Base-by-base conservation (phyloP, 805 yeast genomes). In the Candida corydali region DNA sequence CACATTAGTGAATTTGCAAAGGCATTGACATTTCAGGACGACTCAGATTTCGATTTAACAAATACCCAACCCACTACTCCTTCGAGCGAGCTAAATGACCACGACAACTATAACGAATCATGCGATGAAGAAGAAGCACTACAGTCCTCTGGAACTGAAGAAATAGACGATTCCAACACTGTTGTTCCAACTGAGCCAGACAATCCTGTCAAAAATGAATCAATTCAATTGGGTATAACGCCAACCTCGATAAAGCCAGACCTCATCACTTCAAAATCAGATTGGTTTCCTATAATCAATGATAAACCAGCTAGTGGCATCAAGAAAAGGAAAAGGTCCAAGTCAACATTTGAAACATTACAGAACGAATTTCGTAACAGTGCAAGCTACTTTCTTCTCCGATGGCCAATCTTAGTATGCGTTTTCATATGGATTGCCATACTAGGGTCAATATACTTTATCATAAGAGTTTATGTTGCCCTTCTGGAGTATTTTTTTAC, bases 401-500 rank as follows among this genome's bases (percentile, higher is more conserved):
- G 93, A 29, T 83, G 82, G 74, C 94, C 93, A 0, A 55, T 82
- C 3, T 59, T 84, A 37, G 32, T 73, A 0, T 57, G 74, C 12
- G 73, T 79, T 1, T 44, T 73, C 2, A 22, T 61, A 11, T 84
- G 89, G 87, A 63, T 81, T 1, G 25, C 51, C 0, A 40, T 78
- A 3, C 59, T 84, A 9, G 66, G 77, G 17, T 17, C 66, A 0
- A 31, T 72, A 0, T 84, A 84, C 52, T 54, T 75, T 4, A 24
- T 68, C 1, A 68, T 83, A 2, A 59, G 94, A 30, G 46, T 75
- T 3, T 76, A 76, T 46, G 86, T 84, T 22, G 75, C 84, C 1
- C 54, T 78, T 2, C 76, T 74, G 52, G 94, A 84, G 51, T 67
- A 72, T 37, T 49, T 70, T 20, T 57, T 78, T 40, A 72, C 81